Evolutionary conservation across 371 early-diverging fungal genomes (phyloP), one percentile per base, ranked within the genome.

Genomic region (Saksenaea vasiformis): DNA sequence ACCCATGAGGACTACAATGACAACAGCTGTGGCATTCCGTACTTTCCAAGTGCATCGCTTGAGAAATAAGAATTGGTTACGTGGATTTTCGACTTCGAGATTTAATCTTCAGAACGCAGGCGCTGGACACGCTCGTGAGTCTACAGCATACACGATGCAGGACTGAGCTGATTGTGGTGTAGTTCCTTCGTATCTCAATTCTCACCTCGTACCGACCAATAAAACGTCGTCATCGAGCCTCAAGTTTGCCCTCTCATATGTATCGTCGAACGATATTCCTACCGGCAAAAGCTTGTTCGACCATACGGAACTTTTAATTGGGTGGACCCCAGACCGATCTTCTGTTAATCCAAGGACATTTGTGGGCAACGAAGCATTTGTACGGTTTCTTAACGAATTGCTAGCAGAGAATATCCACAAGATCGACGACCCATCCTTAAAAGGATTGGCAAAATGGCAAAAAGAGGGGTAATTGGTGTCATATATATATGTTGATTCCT

Each of bases 381-480:
- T 74, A 2, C 57, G 74, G 15, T 75, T 82, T 57, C 53, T 84
- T 44, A 79, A 78, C 14, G 39, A 66, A n/a, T 71, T 72, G 0
- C 61, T 84, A 0, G 64, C 63, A 13, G 67, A 80, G 24, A 75
- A 79, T 22, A 68, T 84, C 9, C 77, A 76, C 34, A 67, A 68
- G 24, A 62, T 77, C 2, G 64, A 79, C 26, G 85, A 84, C 53
- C 26, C 65, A 5, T 59, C 70, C 13, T 63, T 84, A 14, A 80
- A 84, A 39, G 83, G 77, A 14, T 66, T 78, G 57, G 85, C 85
- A 22, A 73, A 82, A 44, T 84, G 79, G 79, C 80, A 82, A 57
- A 77, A 80, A 43, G 77, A 80, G 62, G 85, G 85, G 85, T 84
- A 80, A 67, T 43, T 8, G 2, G 17, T 19, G n/a, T 11, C 14